Evolutionary conservation across 495 filamentous ascomycete species (phyloP).

Genomic region (Aspergillus sclerotioniger): DNA sequence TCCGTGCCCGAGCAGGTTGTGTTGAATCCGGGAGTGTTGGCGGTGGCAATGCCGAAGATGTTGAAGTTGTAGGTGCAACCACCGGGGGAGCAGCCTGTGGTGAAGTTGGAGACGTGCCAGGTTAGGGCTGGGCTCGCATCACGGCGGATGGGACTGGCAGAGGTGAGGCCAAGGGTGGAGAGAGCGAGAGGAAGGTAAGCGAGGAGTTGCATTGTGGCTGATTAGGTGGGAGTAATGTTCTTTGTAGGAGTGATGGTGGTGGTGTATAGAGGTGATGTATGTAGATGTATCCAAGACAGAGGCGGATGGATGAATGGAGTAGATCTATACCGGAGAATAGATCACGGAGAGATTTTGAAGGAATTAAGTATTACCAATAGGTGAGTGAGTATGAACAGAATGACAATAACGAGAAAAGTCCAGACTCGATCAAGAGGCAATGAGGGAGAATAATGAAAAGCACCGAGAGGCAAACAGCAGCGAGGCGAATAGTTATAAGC

Average conservation of each 20-base stretch:
- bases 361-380: conserved; percentile 5
- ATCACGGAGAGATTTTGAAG: not conserved
- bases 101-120: conserved; percentile 37
- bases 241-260: not conserved
- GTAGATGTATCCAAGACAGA: not conserved
- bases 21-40: conserved; percentile 40
- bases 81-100: conserved; percentile 33
- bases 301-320: not conserved
- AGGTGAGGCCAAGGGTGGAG: conserved; percentile 27
- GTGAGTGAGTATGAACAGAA: not conserved
- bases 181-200: conserved; percentile 31
- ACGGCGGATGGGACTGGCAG: conserved; percentile 12
- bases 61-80: conserved; percentile 39
- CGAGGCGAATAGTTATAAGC: not conserved
- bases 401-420: not conserved
- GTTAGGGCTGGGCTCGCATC: conserved; percentile 25
- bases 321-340: not conserved
- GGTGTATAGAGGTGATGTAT: conserved; percentile 2
- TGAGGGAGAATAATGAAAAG: not conserved
- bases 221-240: not conserved
- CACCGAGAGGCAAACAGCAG: not conserved
- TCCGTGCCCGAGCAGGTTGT: conserved; percentile 37
- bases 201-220: conserved; percentile 35
- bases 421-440: not conserved
- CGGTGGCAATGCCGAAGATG: conserved; percentile 26